Conservation (phyloP, 2,329 filamentous ascomycete genomes). For the Sarocladium kiliense region DNA sequence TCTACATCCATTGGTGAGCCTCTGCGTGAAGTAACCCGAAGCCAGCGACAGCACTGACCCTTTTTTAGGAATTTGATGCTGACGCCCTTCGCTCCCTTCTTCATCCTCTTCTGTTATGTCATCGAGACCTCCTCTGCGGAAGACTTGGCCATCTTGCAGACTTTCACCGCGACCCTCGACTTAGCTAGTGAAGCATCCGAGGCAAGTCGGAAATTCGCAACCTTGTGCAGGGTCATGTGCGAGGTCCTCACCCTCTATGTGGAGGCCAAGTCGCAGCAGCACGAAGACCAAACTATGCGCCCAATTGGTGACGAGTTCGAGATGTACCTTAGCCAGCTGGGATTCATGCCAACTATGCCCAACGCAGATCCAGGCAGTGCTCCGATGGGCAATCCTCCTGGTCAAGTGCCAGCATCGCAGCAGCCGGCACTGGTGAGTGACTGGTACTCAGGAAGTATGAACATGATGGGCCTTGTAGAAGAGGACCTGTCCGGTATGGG, state of each 20-base stretch:
- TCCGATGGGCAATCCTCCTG: background rate
- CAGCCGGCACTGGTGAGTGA: constrained; percentile 46
- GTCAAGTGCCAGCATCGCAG: constrained; percentile 12
- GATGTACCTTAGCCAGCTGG: constrained; percentile 58
- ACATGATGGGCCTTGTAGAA: constrained; percentile 61
- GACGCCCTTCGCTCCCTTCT: constrained; percentile 55
- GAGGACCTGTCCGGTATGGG: constrained; percentile 48
- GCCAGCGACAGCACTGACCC: too few species aligned
- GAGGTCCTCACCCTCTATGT: constrained; percentile 58
- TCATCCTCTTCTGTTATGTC: constrained; percentile 53
- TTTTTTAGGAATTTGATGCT: constrained; percentile 45
- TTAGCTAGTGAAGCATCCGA: constrained; percentile 48
- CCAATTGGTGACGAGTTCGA: constrained; percentile 57
- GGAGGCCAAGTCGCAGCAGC: constrained; percentile 50
- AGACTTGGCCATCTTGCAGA: constrained; percentile 50
- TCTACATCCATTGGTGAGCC: constrained; percentile 49
- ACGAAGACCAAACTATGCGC: constrained; percentile 38
- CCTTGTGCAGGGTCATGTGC: constrained; percentile 57
- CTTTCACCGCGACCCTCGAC: constrained; percentile 52
- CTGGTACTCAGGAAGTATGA: constrained; percentile 62
- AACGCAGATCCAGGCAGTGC: constrained; percentile 18
- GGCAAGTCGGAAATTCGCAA: constrained; percentile 54
- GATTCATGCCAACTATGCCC: constrained; percentile 42
- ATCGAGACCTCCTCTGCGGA: constrained; percentile 47
- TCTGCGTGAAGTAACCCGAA: too few species aligned